phyloP scores from a whole-genome alignment of 2,329 filamentous ascomycete genomes.

The Colletotrichum theobromicola region DNA sequence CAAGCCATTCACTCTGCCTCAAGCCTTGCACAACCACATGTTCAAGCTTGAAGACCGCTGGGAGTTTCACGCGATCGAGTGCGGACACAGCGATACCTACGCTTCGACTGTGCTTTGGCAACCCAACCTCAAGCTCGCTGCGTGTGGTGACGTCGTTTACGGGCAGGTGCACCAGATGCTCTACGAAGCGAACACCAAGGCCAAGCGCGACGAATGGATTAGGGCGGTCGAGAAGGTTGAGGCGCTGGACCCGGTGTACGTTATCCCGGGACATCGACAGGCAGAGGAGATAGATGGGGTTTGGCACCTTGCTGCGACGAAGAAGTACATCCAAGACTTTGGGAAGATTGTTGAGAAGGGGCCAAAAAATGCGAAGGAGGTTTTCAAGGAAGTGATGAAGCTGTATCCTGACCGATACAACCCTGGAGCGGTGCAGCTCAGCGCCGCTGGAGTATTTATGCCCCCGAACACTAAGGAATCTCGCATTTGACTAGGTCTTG shows the following conservation, averaged over 20 bases:
- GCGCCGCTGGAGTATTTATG: not conserved
- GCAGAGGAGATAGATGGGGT: conserved; percentile 29
- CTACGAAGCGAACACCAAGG: conserved; percentile 35
- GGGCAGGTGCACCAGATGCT: conserved; percentile 40
- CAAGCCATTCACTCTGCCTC: not conserved
- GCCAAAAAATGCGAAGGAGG: conserved; percentile 21
- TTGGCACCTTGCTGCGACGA: conserved; percentile 25
- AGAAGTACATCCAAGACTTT: conserved; percentile 23
- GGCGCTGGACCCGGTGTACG: conserved; percentile 32
- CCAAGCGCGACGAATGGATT: conserved; percentile 36
- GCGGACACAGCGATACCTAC: not conserved
- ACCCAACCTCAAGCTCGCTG: conserved; percentile 36
- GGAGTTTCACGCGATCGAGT: not conserved
- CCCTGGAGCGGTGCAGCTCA: conserved; percentile 3
- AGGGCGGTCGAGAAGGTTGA: conserved; percentile 32
- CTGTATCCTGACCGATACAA: conserved; percentile 22
- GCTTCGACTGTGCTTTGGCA: conserved; percentile 39
- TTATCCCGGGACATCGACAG: conserved; percentile 36
- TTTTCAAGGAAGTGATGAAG: conserved; percentile 16
- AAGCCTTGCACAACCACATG: not conserved
- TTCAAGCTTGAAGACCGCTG: not conserved
- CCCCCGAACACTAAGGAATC: not conserved
- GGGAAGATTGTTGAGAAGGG: not conserved
- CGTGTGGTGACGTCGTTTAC: conserved; percentile 43
- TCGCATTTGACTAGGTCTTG: not conserved